A percentile compares a stretch with the other conserved stretches of the same genome.
These are phyloP conservation scores for Nakaseomyces nivariensis DNA, from an alignment of 1,139 yeast genomes.

Conservation along the genomic window DNA sequence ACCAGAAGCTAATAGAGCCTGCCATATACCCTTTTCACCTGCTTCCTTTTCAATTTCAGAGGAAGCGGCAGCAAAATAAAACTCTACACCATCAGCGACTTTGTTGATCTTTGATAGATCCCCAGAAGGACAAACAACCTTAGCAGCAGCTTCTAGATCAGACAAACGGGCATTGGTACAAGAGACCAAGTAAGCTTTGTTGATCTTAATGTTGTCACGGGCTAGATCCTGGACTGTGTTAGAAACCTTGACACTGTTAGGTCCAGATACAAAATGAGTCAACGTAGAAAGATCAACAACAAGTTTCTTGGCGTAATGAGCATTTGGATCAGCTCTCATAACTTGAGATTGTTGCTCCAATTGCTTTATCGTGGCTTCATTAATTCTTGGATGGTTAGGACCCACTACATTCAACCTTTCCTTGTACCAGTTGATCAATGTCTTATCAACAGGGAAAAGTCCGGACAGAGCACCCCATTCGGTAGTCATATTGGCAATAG, in stretches of 20 bases:
- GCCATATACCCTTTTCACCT: constrained; percentile 86
- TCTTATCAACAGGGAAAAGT: constrained; percentile 83
- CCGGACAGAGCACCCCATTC: constrained; percentile 99
- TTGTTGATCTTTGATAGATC: constrained; percentile 41
- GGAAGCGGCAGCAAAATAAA: constrained; percentile 96
- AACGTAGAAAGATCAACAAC: constrained; percentile 72
- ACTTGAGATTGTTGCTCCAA: constrained; percentile 12
- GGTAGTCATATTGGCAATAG: constrained; percentile 98
- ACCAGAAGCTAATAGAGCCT: constrained; percentile 79
- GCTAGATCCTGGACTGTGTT: constrained; percentile 70
- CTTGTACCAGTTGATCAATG: constrained; percentile 64
- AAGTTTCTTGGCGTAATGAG: constrained; percentile 79
- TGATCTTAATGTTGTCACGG: constrained; percentile 59
- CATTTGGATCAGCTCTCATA: constrained; percentile 57
- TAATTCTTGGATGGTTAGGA: constrained; percentile 81
- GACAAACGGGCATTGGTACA: constrained; percentile 92
- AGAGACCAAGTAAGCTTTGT: constrained; percentile 95
- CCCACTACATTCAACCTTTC: constrained; percentile 56
- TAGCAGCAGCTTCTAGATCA: constrained; percentile 92
- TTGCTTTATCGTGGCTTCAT: constrained; percentile 43
- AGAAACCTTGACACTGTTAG: constrained; percentile 90
- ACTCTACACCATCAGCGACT: constrained; percentile 82
- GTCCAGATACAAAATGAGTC: constrained; percentile 91
- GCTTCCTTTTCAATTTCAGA: constrained; percentile 89
- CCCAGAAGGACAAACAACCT: constrained; percentile 36